Conservation (phyloP, 805 yeast species). For the Jamesozyma jinghongensis region DNA sequence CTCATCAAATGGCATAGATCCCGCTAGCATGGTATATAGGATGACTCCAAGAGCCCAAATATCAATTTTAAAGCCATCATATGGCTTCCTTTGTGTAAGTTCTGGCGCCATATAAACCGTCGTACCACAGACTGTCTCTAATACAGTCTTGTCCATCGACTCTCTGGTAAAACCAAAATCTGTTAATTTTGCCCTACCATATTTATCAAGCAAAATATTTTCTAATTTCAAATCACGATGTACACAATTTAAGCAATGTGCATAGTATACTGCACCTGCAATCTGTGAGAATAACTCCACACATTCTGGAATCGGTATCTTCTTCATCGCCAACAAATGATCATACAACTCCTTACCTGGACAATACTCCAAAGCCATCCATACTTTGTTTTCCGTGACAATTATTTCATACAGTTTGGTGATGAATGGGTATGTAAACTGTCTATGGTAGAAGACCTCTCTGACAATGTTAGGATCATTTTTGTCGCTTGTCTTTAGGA, state of each 20-base stretch:
- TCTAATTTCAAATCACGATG: constrained; percentile 83
- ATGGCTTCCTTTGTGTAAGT: constrained; percentile 54
- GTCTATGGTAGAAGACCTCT: constrained; percentile 82
- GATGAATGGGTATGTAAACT: constrained; percentile 74
- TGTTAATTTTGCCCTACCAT: constrained; percentile 60
- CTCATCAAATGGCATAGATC: constrained; percentile 88
- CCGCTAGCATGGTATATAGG: constrained; percentile 72
- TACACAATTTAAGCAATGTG: constrained; percentile 67
- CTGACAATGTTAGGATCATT: constrained; percentile 80
- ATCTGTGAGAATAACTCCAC: constrained; percentile 54
- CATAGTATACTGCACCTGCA: constrained; percentile 49
- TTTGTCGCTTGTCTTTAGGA: constrained; percentile 69
- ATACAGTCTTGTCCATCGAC: constrained; percentile 42
- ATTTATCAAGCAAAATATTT: constrained; percentile 54
- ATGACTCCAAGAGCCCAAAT: constrained; percentile 92
- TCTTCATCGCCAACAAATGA: constrained; percentile 44
- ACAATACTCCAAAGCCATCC: constrained; percentile 88
- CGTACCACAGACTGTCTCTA: constrained; percentile 89
- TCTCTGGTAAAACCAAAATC: constrained; percentile 95
- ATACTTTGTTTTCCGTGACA: constrained; percentile 66
- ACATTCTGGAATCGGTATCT: constrained; percentile 44
- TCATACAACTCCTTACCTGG: constrained; percentile 72
- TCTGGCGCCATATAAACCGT: constrained; percentile 97
- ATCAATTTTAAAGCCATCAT: constrained; percentile 75
- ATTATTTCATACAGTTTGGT: constrained; percentile 80